These are phyloP conservation scores for Dictyostelium capitatum DNA, from an alignment of 78 protist species.

Conservation along the genomic window DNA sequence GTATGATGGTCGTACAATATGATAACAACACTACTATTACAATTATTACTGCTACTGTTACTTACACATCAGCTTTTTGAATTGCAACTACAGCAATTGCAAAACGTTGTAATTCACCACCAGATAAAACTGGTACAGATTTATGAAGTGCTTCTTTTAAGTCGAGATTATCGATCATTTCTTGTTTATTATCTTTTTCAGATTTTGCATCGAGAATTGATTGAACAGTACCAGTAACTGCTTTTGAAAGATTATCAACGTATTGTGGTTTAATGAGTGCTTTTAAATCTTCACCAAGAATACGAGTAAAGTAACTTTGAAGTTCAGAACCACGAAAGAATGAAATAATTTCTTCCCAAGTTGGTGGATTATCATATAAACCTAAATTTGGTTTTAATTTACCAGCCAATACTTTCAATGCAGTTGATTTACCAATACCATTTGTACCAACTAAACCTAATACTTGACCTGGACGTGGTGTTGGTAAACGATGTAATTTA, in stretches of 20 bases:
- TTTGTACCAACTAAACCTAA: conserved; percentile 99
- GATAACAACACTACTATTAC: background rate
- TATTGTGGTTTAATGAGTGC: conserved; percentile 99
- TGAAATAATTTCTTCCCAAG: conserved; percentile 98
- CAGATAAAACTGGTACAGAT: conserved; percentile 94
- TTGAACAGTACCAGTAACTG: conserved; percentile 94
- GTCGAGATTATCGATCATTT: conserved; percentile 84
- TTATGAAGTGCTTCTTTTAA: conserved; percentile 90
- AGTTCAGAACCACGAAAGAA: conserved; percentile 99
- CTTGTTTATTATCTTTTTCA: conserved; percentile 77
- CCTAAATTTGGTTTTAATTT: conserved; percentile 99
- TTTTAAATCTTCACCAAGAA: conserved; percentile 92
- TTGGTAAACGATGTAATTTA: conserved; percentile 99
- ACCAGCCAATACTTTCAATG: conserved; percentile 98
- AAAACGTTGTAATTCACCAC: conserved; percentile 99
- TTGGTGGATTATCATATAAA: conserved; percentile 91
- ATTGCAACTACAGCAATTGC: conserved; percentile 94
- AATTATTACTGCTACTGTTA: background rate
- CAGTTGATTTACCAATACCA: conserved; percentile 99
- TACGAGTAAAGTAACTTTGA: conserved; percentile 96
- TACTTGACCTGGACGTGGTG: conserved; percentile 99
- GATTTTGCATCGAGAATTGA: conserved; percentile 84
- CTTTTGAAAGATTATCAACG: conserved; percentile 98
- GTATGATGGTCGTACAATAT: too few relatives aligned
- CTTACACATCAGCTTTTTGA: conserved; percentile 87